Evolutionary conservation across 176 grass and related monocot genomes (phyloP), one percentile per base, ranked within the genome.

Genomic region (Eragrostis nindensis): DNA sequence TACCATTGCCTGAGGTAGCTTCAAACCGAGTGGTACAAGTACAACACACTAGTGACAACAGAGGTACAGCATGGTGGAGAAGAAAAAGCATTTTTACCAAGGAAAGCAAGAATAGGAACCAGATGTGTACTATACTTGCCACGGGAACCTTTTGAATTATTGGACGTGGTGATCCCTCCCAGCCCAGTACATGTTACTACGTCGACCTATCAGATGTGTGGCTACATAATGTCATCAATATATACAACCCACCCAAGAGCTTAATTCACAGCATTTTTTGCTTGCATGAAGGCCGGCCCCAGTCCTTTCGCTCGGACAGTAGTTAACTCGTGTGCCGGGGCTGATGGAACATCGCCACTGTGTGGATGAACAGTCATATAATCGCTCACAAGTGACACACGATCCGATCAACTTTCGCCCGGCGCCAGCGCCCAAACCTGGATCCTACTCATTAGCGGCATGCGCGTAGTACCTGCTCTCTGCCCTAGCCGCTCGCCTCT

Each of bases 341-440:
- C 50, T 55, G 46, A 66, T 25, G 75, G 57, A 73, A 66, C 75
- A 78, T 15, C 5, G 15, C 29, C 18, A 70, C 62, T 78, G 66
- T 71, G 30, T 21, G 8, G 25, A 54, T 75, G 70, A 86, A 80
- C 84, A 86, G 84, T 80, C 77, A 80, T 80, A 80, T 56, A 56
- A 68, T 2, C 63, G 8, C 21, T 55, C 64, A 26, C 64, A 80
- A 40, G 38, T 32, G 49, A 26, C 49, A 80, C 41, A 4, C 13
- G 47, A 24, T 10, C 69, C 60, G 53, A 45, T 86, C 77, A 43
- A 80, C 74, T 57, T 83, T 83, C 77, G 62, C 48, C 60, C 63
- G 17, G 48, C 71, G 62, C 36, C 71, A 22, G 42, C 47, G 32
- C 49, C 83, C 45, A 71, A 64, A 67, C 75, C 75, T 79, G 83